These are phyloP conservation scores for Penicillium decumbens DNA, from an alignment of 2,329 filamentous ascomycete species.

Conservation along the genomic window DNA sequence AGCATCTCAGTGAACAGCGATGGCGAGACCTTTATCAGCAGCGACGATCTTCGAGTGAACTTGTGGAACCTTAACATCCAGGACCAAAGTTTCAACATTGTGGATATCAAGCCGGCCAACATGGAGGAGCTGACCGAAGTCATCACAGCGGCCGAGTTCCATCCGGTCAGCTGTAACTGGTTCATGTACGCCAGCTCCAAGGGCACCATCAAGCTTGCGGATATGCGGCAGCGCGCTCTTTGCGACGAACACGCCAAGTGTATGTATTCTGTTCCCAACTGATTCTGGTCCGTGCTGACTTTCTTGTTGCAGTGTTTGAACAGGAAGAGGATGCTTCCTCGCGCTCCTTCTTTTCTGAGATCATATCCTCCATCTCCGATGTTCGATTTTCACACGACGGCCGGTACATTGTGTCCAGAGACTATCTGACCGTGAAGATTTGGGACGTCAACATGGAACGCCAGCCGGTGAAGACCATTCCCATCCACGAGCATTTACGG, in stretches of 20 bases:
- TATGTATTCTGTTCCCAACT: conserved; percentile 40
- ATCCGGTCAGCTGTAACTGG: conserved; percentile 96
- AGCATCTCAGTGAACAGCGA: conserved; percentile 99
- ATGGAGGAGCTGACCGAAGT: conserved; percentile 99
- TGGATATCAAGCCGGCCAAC: conserved; percentile 98
- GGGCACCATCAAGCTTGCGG: conserved; percentile 95
- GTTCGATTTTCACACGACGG: conserved; percentile 96
- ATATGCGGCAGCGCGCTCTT: conserved; percentile 94
- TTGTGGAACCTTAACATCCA: conserved; percentile 99
- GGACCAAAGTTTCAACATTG: conserved; percentile 99
- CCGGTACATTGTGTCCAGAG: conserved; percentile 92
- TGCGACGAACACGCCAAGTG: conserved; percentile 95
- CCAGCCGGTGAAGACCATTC: conserved; percentile 95
- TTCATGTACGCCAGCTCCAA: conserved; percentile 99
- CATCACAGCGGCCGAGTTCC: conserved; percentile 96
- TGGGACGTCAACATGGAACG: conserved; percentile 99
- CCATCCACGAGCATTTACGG: conserved; percentile 93
- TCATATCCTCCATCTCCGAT: conserved; percentile 98
- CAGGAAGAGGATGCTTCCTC: conserved; percentile 96
- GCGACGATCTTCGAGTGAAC: conserved; percentile 95
- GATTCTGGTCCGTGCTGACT: conserved; percentile 8
- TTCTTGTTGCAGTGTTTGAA: conserved; percentile 74
- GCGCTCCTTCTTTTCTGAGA: conserved; percentile 98
- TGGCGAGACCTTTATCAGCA: conserved; percentile 98
- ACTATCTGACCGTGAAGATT: conserved; percentile 98